Conservation (phyloP, 2,329 filamentous ascomycete genomes). For the Chaetothyriales sp. region DNA sequence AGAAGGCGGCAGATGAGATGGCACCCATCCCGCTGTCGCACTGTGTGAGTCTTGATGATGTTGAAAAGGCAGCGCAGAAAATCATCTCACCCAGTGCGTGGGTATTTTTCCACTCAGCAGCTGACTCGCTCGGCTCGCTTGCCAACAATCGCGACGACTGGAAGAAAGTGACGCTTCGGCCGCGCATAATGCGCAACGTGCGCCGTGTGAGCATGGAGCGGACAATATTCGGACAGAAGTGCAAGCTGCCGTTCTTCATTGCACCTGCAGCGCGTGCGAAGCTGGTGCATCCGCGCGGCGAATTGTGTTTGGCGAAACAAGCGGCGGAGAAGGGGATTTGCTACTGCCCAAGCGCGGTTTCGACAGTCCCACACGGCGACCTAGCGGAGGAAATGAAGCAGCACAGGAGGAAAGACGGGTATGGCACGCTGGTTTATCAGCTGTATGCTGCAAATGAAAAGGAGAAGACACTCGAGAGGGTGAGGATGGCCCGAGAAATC, state of each 20-base stretch:
- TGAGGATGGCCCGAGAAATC: constrained; percentile 22
- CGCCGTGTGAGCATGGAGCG: constrained; percentile 5
- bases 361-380: constrained; percentile 20
- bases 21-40: constrained; percentile 4
- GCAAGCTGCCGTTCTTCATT: constrained; percentile 26
- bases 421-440: constrained; percentile 21
- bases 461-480: constrained; percentile 31
- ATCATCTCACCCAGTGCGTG: constrained; percentile 4
- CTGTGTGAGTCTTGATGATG: constrained; percentile 8
- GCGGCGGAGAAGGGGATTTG: constrained; percentile 23
- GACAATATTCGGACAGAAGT: constrained; percentile 22
- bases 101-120: constrained; percentile 10
- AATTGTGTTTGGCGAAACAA: constrained; percentile 23
- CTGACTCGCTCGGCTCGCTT: constrained; percentile 11
- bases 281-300: constrained; percentile 23
- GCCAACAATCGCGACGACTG: constrained; percentile 13
- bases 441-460: constrained; percentile 40
- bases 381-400: constrained; percentile 15
- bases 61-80: constrained; percentile 5
- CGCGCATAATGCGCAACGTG: constrained; percentile 31
- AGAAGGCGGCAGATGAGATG: constrained; percentile 9
- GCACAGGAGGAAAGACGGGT: constrained; percentile 1
- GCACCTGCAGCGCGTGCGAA: constrained; percentile 25
- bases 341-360: constrained; percentile 24
- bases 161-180: constrained; percentile 22